Base-by-base conservation (phyloP, 352 stramenopile genomes). In the Phytopythium oedochilum region DNA sequence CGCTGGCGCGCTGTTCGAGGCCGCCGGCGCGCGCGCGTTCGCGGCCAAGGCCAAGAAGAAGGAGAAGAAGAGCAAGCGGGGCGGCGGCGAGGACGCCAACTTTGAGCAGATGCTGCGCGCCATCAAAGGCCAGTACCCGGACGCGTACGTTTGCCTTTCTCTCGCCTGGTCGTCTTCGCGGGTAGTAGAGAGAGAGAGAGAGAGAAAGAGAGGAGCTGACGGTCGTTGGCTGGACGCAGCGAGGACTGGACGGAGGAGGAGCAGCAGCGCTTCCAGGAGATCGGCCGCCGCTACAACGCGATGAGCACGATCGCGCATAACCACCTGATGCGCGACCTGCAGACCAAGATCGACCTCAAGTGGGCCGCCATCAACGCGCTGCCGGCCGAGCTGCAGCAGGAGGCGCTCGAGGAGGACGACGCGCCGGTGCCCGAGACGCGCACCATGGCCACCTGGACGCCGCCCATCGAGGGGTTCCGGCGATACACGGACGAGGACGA, bases 271-370 rank as follows among this genome's bases (percentile, higher is more conserved):
- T 79, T 89, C 65, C 73, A 86, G 57, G 83, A 90, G 59, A 89
- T 96, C 40, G 88, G 79, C 26, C 84, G 73, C 52, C 78, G 74
- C 53, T 96, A 83, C 71, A 95, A 96, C 68, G 43, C 43, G 18
- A 87, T 91, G 82, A 89, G 63, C 51, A 73, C 68, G 49, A 88
- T 93, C 48, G 73, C 75, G 71, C 86, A 95, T 79, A 96, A 95
- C 73, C 75, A 92, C 71, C 63, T 87, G 34, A 93, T 93, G 83
- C 78, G 82, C 51, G 84, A 95, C 70, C 47, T 96, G 64, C 87
- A 94, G 68, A 94, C 76, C 57, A 96, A 96, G 77, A 94, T 96
- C 62, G 86, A 96, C 66, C 72, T 96, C 39, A 95, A 95, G 69
- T 94, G 86, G 84, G 86, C 86, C 26, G 88, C 88, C 25, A 96